phyloP scores from a whole-genome alignment of 768 basidiomycete species.

The Boletus speciosus region DNA sequence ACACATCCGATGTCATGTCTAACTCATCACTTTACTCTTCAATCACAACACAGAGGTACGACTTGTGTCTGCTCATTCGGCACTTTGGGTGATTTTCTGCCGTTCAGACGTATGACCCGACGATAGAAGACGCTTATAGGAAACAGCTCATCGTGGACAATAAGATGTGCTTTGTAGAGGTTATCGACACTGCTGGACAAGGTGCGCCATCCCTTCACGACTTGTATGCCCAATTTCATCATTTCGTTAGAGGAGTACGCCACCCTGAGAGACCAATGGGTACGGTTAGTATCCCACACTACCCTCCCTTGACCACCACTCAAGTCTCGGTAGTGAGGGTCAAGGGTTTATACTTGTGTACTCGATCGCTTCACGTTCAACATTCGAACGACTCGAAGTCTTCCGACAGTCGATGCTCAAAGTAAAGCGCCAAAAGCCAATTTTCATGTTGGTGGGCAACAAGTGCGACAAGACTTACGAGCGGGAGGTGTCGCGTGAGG shows the following conservation, averaged over 20 bases:
- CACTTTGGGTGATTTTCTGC: conserved; percentile 9
- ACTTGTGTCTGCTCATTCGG: conserved; percentile 4
- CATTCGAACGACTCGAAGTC: conserved; percentile 85
- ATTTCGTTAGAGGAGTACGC: conserved; percentile 83
- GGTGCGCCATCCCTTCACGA: conserved; percentile 46
- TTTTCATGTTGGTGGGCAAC: conserved; percentile 95
- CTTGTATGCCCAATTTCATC: conserved; percentile 17
- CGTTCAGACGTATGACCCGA: conserved; percentile 89
- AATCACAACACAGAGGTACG: conserved; percentile 58
- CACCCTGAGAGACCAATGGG: conserved; percentile 96
- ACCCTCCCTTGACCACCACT: conserved; percentile 6
- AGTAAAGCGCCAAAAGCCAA: conserved; percentile 80
- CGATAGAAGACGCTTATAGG: conserved; percentile 97
- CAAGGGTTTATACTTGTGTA: conserved; percentile 98
- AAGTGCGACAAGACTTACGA: conserved; percentile 91
- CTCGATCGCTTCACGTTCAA: conserved; percentile 91
- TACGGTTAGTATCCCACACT: conserved; percentile 60
- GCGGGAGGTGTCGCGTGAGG: conserved; percentile 88
- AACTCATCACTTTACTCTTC: conserved; percentile 14
- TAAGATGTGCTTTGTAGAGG: conserved; percentile 92
- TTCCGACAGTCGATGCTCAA: conserved; percentile 88
- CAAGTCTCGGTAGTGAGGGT: conserved; percentile 67
- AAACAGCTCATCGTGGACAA: conserved; percentile 95
- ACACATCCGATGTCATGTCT: conserved; percentile 3
- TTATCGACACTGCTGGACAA: conserved; percentile 97